These are phyloP conservation scores for Nicotiana noctiflora DNA, from an alignment of 257 asterid species.

Conservation along the genomic window DNA sequence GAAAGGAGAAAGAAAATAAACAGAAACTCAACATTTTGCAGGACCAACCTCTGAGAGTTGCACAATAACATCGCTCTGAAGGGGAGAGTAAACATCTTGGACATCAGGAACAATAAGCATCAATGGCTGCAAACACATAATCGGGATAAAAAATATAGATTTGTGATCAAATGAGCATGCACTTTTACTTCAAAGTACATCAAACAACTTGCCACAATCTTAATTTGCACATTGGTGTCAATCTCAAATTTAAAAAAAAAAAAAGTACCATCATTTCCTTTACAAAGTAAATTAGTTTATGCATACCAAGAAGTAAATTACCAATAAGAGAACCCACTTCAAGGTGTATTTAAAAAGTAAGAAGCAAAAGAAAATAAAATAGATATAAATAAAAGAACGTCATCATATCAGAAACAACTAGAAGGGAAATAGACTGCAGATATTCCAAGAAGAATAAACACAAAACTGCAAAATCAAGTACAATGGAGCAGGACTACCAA, in stretches of 20 bases:
- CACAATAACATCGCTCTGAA: slow-evolving; percentile 78
- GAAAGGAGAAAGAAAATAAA: background rate
- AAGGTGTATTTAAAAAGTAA: background rate
- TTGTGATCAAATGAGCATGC: slow-evolving; percentile 5
- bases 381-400: too few species aligned
- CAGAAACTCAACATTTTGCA: slow-evolving; percentile 14
- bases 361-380: too few species aligned
- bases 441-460: background rate
- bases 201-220: background rate
- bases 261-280: background rate
- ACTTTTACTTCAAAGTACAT: background rate
- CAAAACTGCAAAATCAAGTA: background rate
- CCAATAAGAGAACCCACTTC: background rate
- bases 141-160: background rate
- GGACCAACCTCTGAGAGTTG: slow-evolving; percentile 70
- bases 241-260: too few species aligned
- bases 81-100: slow-evolving; percentile 94
- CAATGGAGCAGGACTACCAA: background rate
- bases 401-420: too few species aligned
- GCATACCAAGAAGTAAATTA: background rate
- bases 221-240: background rate
- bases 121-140: slow-evolving; percentile 53
- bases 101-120: slow-evolving; percentile 97
- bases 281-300: background rate
- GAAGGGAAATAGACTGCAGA: background rate